Base-by-base conservation (phyloP, 345 rosid genomes). In the Hevea brasiliensis region DNA sequence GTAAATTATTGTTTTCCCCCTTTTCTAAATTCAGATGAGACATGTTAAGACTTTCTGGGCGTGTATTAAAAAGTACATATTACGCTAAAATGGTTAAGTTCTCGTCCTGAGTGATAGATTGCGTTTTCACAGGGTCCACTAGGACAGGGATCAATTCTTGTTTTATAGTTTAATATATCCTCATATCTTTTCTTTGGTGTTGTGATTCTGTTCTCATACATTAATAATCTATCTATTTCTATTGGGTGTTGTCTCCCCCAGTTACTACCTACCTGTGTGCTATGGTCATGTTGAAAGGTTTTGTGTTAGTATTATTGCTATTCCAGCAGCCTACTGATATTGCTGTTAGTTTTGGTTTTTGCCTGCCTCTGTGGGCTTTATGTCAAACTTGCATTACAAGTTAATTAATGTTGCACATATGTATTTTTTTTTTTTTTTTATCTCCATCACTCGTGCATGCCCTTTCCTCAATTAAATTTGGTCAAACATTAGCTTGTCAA, bases 121-220 rank as follows among this genome's bases (percentile, higher is more conserved):
- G 10, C 15, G 29, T 18, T 41, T 24, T 0, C 18, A 1, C 23
- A 56, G 24, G 72, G 48, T 26, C 63, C 73, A 8, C 50, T 56
- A 57, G 73, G 14, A 9, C 17, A 17, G 67, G 59, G 20, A 47
- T 71, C 35, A 48, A 26, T 20, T 48, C 1, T 45, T 32, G 23
- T 45, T 59, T 26, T 47, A 37, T 59, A 44, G 57, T 59, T 71
- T 60, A 59, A 7, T 41, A 18, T 71, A 59, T 71, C 3, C 8
- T 17, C 41, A 24, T 21, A 71, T 60, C 42, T 60, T 21, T 59
- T 20, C 42, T 24, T 9, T 20, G 11, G 20, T 6, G 40, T 9
- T n/a, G 17, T 62, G 26, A 40, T 18, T 37, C 26, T 29, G 4
- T 42, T 32, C 15, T 42, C 12, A 1, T 6, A 13, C n/a, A 8